A percentile compares a stretch with the other conserved stretches of the same genome.
Evolutionary conservation across 2,329 filamentous ascomycete species (phyloP).

Genomic region (Scedosporium dehoogii): DNA sequence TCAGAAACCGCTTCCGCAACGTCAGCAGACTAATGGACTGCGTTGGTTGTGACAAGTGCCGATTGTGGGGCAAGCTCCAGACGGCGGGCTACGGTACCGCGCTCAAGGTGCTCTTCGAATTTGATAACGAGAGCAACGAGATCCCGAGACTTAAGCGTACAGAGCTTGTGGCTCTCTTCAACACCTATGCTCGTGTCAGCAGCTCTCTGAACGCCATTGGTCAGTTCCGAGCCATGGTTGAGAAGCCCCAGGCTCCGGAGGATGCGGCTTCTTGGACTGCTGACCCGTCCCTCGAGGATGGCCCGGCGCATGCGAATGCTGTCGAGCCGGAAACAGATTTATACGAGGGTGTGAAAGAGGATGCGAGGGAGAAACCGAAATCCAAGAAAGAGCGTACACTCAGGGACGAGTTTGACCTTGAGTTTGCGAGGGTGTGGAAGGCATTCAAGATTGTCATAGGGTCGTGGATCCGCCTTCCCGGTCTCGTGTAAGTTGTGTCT

Average conservation of each 20-base stretch:
- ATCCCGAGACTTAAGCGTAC: conserved; percentile 70
- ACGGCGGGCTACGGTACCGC: conserved; percentile 91
- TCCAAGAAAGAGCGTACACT: conserved; percentile 28
- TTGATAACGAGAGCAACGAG: conserved; percentile 56
- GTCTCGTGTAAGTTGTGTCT: conserved; percentile 51
- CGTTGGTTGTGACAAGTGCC: conserved; percentile 96
- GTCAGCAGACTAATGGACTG: conserved; percentile 97
- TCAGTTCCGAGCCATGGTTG: conserved; percentile 53
- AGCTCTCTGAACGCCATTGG: conserved; percentile 68
- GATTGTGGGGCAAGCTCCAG: conserved; percentile 95
- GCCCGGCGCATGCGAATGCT: conserved; percentile 13
- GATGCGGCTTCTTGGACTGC: conserved; percentile 9
- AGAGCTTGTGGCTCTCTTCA: conserved; percentile 88
- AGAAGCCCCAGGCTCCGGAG: conserved; percentile 13
- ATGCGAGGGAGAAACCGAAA: conserved; percentile 26
- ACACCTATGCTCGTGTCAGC: conserved; percentile 82
- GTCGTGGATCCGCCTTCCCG: conserved; percentile 62
- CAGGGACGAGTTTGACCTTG: conserved; percentile 49
- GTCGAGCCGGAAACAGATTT: conserved; percentile 9
- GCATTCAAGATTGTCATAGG: conserved; percentile 57
- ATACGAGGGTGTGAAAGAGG: conserved; percentile 4
- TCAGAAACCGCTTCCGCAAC: conserved; percentile 93
- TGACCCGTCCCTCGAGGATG: conserved; percentile 15
- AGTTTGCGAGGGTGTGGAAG: conserved; percentile 52
- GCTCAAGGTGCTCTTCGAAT: conserved; percentile 92